Base-by-base conservation (phyloP, 129 eudicot genomes). In the Kitagawia praeruptora region DNA sequence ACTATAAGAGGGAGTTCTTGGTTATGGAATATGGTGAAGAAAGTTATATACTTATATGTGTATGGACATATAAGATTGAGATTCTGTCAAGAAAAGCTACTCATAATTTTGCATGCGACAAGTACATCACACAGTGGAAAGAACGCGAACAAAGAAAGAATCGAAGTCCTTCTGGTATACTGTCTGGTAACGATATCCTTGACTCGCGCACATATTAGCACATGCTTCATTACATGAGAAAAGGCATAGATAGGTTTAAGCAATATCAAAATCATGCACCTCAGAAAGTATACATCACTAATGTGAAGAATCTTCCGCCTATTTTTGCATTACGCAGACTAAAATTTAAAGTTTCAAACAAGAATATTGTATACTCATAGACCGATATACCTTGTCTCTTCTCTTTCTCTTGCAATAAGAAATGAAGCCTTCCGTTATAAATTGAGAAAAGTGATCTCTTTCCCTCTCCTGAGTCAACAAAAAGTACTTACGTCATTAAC, bases 401-500 rank as follows among this genome's bases (percentile, higher is more conserved):
- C 99, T 81, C 84, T 96, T 96, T 85, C 99, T 96, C 88, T 92
- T 96, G 84, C 99, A 96, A 81, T 96, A 96, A 79, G 99, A 90
- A 45, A 90, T 90, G 82, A 96, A 96, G 74, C 99, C 98, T 85
- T 96, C 99, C 41, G 99, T 96, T 74, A 96, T 88, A 49, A 96
- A 96, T 82, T 96, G 99, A n/a, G 99, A 92, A 77, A 92, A 96
- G 87, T 96, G 99, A 82, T 96, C 99, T 75, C 98, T 86, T 80
- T 96, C 99, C 5, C 91, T 92, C 83, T 96, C 99, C 99, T 96
- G 89, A 54, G 79, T 54, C 45, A 75, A 79, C 23, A 42, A 41
- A 75, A 79, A 49, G 74, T 47, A 84, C 58, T 44, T 40, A 27
- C 6, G 28, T 73, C 75, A 67, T 67, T 7, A 13, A 25, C 34